Percentiles rank a stretch among this genome's conserved stretches.
These are phyloP conservation scores for Nepenthes alata DNA, from an alignment of 179 eudicot species.

Conservation along the genomic window DNA sequence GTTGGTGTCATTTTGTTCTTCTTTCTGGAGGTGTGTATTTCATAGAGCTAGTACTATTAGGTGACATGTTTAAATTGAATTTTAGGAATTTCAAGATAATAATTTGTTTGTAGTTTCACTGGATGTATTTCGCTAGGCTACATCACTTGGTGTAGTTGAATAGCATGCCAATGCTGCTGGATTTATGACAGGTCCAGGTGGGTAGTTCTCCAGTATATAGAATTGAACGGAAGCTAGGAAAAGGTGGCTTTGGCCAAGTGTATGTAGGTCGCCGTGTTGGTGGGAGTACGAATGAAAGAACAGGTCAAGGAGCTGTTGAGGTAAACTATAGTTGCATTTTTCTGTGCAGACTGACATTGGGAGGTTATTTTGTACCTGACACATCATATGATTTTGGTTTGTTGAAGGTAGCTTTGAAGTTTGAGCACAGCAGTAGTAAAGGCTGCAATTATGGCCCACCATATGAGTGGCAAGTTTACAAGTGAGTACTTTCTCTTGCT, in stretches of 20 bases:
- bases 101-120: too few species aligned
- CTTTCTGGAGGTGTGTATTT: too few species aligned
- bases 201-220: conserved; percentile 61
- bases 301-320: conserved; percentile 65
- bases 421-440: conserved; percentile 85
- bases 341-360: too few species aligned
- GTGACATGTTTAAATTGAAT: too few species aligned
- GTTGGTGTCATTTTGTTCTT: too few species aligned
- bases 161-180: too few species aligned
- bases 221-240: conserved; percentile 65
- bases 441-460: conserved; percentile 93
- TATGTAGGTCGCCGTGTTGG: conserved; percentile 67
- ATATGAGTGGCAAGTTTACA: conserved; percentile 89
- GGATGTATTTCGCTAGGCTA: too few species aligned
- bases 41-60: too few species aligned
- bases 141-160: too few species aligned
- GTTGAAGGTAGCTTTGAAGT: conserved; percentile 65
- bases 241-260: conserved; percentile 95
- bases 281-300: conserved; percentile 50
- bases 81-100: too few species aligned
- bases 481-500: conserved; percentile 26
- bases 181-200: conserved; percentile 53
- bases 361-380: neutral
- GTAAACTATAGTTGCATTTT: conserved; percentile 15
- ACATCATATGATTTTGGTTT: neutral